phyloP scores from a whole-genome alignment of 352 stramenopile genomes.

The Bremia lactucae region DNA sequence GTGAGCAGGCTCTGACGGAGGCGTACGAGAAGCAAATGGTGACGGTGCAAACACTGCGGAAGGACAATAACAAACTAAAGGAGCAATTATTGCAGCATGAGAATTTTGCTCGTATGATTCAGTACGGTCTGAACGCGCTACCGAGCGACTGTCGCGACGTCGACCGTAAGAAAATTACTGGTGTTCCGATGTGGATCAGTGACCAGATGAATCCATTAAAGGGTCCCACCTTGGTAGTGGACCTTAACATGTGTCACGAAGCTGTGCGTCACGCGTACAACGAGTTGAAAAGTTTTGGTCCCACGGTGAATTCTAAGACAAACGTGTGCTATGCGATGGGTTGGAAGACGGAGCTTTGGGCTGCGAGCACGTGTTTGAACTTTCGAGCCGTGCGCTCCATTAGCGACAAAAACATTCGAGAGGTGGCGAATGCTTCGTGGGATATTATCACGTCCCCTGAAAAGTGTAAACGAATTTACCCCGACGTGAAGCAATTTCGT shows the following conservation, averaged over 20 bases:
- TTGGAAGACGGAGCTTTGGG: slow-evolving; percentile 79
- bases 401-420: slow-evolving; percentile 52
- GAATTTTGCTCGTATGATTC: slow-evolving; percentile 79
- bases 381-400: slow-evolving; percentile 58
- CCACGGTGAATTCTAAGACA: slow-evolving; percentile 70
- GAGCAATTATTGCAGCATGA: slow-evolving; percentile 74
- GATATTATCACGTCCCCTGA: slow-evolving; percentile 78
- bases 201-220: slow-evolving; percentile 75
- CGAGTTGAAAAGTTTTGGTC: slow-evolving; percentile 63
- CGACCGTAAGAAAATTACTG: slow-evolving; percentile 67
- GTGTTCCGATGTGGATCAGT: slow-evolving; percentile 66
- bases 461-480: slow-evolving; percentile 77
- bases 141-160: slow-evolving; percentile 68
- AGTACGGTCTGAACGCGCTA: slow-evolving; percentile 69
- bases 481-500: slow-evolving; percentile 75
- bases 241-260: slow-evolving; percentile 69
- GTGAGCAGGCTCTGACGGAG: slow-evolving; percentile 63
- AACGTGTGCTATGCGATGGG: slow-evolving; percentile 82
- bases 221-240: slow-evolving; percentile 60
- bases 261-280: slow-evolving; percentile 72
- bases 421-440: slow-evolving; percentile 64
- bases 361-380: slow-evolving; percentile 60
- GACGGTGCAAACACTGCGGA: slow-evolving; percentile 65
- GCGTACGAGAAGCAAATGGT: slow-evolving; percentile 78
- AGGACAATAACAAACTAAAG: slow-evolving; percentile 81